A percentile compares a stretch with the other conserved stretches of the same genome.
phyloP scores from a whole-genome alignment of 2,329 filamentous ascomycete species.

The Colletotrichum godetiae region DNA sequence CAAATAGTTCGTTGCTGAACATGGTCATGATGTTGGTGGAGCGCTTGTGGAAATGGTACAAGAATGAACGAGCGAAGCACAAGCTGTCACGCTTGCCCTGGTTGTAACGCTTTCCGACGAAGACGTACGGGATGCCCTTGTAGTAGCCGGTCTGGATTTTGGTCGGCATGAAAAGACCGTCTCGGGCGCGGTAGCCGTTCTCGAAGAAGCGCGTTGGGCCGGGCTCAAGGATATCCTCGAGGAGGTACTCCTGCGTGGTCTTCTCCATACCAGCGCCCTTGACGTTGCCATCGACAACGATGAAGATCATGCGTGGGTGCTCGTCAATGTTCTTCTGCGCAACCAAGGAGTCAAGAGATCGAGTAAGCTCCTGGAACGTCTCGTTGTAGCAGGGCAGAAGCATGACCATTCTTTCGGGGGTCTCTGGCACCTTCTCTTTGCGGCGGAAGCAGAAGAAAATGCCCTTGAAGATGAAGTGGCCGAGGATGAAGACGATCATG shows the following conservation, averaged over 20 bases:
- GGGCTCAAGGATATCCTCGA: slow-evolving; percentile 56
- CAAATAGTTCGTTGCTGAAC: slow-evolving; percentile 58
- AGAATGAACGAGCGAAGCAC: slow-evolving; percentile 60
- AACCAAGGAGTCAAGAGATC: slow-evolving; percentile 58
- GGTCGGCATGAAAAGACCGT: slow-evolving; percentile 58
- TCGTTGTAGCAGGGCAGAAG: slow-evolving; percentile 63
- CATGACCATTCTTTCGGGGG: slow-evolving; percentile 56
- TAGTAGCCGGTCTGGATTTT: slow-evolving; percentile 56
- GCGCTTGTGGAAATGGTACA: slow-evolving; percentile 59
- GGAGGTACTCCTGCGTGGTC: slow-evolving; percentile 59
- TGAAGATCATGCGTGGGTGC: slow-evolving; percentile 56
- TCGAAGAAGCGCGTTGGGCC: slow-evolving; percentile 48
- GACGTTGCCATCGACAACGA: slow-evolving; percentile 60
- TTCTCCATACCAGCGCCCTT: slow-evolving; percentile 59
- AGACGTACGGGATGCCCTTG: slow-evolving; percentile 57
- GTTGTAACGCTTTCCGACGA: slow-evolving; percentile 61
- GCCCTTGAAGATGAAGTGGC: slow-evolving; percentile 44
- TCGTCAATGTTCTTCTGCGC: slow-evolving; percentile 54
- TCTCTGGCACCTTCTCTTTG: slow-evolving; percentile 44
- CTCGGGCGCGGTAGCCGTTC: slow-evolving; percentile 58
- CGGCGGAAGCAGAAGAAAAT: slow-evolving; percentile 44
- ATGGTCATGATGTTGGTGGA: slow-evolving; percentile 54
- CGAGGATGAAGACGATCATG: slow-evolving; percentile 54
- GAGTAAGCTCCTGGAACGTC: slow-evolving; percentile 54
- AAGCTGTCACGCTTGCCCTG: slow-evolving; percentile 62